Evolutionary conservation across 2,329 filamentous ascomycete species (phyloP), one percentile per base, ranked within the genome.

Genomic region (Zymoseptoria brevis): DNA sequence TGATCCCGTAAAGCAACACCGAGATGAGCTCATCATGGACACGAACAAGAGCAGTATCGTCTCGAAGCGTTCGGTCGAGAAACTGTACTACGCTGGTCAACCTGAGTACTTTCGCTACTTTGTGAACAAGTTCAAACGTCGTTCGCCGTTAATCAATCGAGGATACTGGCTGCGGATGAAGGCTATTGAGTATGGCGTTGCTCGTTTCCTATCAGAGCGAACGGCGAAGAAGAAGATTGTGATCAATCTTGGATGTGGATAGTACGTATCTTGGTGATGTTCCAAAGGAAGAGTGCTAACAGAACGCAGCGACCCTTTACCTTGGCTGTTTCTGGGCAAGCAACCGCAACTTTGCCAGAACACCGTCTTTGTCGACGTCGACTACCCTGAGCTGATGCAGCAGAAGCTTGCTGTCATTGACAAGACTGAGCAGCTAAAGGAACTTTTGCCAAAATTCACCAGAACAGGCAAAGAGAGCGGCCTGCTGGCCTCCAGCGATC

Each of bases 11-110:
- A 69, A 68, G 53, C 60, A 63, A 51, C 66, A 68, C 24, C 66
- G 67, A 50, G 73, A 75, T 61, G 72, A 71, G 50, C 67, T 70
- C 52, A 71, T 75, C 60, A 74, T 74, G 72, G 70, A 72, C 59
- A 96, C 91, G 59, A 96, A 96, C 72, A 92, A 86, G 71, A 93
- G 89, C 74, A 95, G 89, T 69, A 96, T 96, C 66, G 87, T 92
- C 16, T 96, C 91, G 13, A 96, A 96, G 73, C 81, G 91, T 66
- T 94, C 90, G 68, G 92, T 96, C n/a, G 91, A 96, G 71, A 87
- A 87, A 66, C 78, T 96, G 13, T 96, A 96, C 73, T 87, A 89
- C 70, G 81, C 87, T 16, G 68, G 84, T 62, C 85, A 95, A 68
- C 83, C 88, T 26, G 88, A 95, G 72, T 96, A 89, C 77, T 93